phyloP scores from a whole-genome alignment of 2,329 filamentous ascomycete species.

The Elsinoe fawcettii region DNA sequence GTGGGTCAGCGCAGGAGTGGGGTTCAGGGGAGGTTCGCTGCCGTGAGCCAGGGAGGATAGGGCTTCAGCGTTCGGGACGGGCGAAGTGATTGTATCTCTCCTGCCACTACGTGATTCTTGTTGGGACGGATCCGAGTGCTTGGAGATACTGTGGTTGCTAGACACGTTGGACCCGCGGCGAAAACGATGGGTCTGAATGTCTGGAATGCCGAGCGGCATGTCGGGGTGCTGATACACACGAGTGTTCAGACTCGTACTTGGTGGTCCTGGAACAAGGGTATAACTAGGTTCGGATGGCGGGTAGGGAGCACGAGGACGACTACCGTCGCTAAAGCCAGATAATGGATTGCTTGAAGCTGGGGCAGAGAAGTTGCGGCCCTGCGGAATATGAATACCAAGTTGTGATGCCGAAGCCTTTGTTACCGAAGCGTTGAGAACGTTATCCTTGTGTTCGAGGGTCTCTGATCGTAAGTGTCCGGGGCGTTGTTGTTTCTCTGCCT shows the following conservation, averaged over 20 bases:
- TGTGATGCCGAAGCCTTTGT: conserved; percentile 8
- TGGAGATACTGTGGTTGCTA: background rate
- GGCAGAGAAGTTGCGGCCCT: conserved; percentile 9
- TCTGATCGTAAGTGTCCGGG: background rate
- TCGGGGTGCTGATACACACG: conserved; percentile 6
- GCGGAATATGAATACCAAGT: background rate
- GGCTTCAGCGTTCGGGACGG: background rate
- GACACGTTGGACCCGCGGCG: conserved; percentile 8
- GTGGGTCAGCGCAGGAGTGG: conserved; percentile 27
- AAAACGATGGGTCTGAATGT: conserved; percentile 11
- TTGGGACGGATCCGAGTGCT: conserved; percentile 1
- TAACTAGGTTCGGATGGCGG: background rate
- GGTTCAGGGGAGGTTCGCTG: conserved; percentile 10
- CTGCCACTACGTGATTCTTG: background rate
- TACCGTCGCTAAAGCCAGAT: background rate
- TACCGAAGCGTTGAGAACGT: background rate
- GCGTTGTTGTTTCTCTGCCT: background rate
- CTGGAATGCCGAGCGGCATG: conserved; percentile 1
- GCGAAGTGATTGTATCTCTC: background rate
- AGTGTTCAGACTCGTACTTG: conserved; percentile 1
- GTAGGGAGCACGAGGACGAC: background rate
- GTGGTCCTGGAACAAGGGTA: background rate
- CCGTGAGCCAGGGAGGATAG: background rate
- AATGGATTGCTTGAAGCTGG: background rate
- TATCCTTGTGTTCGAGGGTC: conserved; percentile 5